Evolutionary conservation across 2,329 filamentous ascomycete genomes (phyloP).

Genomic region (Akanthomyces lecanii): DNA sequence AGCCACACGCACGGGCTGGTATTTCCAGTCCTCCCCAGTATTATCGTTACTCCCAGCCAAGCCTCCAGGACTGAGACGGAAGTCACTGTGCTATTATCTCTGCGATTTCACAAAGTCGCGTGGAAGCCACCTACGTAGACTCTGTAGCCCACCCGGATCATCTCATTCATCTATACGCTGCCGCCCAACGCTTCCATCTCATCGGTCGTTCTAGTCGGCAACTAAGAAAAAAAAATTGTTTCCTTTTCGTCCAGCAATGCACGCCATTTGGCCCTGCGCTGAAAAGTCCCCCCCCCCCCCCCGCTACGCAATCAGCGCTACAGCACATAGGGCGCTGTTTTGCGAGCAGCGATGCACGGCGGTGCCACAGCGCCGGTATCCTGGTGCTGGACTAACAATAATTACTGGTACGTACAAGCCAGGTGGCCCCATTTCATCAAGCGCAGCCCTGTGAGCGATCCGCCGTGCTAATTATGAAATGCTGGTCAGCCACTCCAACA

Average conservation of each 20-base stretch:
- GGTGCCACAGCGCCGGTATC: background rate
- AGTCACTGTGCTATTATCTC: background rate
- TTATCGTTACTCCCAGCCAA: background rate
- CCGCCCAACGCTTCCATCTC: too few species aligned
- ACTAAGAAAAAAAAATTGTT: background rate
- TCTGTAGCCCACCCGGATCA: background rate
- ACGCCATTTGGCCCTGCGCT: background rate
- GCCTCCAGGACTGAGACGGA: background rate
- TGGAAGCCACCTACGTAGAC: background rate
- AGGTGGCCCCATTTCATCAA: background rate
- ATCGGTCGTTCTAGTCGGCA: background rate
- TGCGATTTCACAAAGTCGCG: background rate
- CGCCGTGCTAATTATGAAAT: background rate
- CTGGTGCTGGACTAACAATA: background rate
- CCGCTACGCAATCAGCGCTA: constrained; percentile 7
- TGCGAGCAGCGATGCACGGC: background rate
- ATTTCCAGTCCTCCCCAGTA: background rate
- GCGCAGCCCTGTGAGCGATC: constrained; percentile 14
- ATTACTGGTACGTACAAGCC: background rate
- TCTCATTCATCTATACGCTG: background rate
- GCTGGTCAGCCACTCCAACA: background rate
- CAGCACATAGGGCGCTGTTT: constrained; percentile 5
- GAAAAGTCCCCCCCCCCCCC: background rate
- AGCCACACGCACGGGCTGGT: background rate
- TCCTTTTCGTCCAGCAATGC: background rate